A percentile compares a stretch with the other conserved stretches of the same genome.
Evolutionary conservation across 257 asterid species (phyloP).

Genomic region (Prunella vulgaris): DNA sequence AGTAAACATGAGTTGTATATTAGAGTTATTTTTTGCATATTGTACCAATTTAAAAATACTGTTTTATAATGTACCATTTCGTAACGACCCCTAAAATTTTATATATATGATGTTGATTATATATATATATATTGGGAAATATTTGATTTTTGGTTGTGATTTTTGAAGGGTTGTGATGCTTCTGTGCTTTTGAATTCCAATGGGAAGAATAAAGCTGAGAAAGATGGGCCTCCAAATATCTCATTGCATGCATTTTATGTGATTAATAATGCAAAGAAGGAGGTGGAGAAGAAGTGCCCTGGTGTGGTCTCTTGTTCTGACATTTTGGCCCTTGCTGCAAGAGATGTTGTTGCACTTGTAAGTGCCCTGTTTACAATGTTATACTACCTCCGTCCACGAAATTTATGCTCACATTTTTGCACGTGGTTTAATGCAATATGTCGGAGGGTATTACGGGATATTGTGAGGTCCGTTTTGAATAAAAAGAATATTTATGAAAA

Average conservation of each 20-base stretch:
- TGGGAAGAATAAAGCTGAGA: slow-evolving; percentile 48
- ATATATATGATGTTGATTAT: too few species aligned
- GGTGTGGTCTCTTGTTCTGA: slow-evolving; percentile 91
- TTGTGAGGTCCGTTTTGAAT: too few species aligned
- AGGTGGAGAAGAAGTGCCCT: slow-evolving; percentile 60
- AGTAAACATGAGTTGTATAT: too few species aligned
- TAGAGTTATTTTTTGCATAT: too few species aligned
- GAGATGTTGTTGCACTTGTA: slow-evolving; percentile 79
- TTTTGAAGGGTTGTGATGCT: slow-evolving; percentile 75
- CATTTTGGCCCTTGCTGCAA: slow-evolving; percentile 73
- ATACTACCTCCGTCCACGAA: too few species aligned
- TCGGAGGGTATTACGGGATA: too few species aligned
- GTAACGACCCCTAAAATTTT: too few species aligned
- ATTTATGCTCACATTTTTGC: too few species aligned
- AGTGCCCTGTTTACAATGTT: slow-evolving; percentile 2
- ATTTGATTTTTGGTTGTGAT: background rate
- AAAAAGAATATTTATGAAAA: too few species aligned
- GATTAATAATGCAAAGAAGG: slow-evolving; percentile 59
- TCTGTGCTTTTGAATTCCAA: slow-evolving; percentile 66
- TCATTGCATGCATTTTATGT: slow-evolving; percentile 83
- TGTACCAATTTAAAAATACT: too few species aligned
- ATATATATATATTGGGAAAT: background rate
- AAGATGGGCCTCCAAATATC: slow-evolving; percentile 75
- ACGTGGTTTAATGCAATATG: too few species aligned
- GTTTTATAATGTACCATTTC: too few species aligned